Base-by-base conservation (phyloP, 2,329 filamentous ascomycete species). In the Nigrospora osmanthi region DNA sequence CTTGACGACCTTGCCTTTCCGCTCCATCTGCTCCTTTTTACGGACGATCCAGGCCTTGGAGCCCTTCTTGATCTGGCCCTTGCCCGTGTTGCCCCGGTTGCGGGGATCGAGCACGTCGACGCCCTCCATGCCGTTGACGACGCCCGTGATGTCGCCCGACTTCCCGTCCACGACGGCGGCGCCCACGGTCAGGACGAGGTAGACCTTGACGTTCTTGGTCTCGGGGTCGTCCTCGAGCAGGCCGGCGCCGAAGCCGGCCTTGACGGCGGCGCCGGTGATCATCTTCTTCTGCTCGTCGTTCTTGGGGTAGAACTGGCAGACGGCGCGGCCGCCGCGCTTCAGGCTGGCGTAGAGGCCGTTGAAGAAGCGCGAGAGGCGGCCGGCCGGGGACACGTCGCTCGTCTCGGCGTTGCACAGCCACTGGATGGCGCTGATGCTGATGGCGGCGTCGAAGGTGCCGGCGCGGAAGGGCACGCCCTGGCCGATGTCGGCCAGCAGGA, bases 261-360 rank as follows among this genome's bases (percentile, higher is more conserved):
- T 89, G 49, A 97, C 85, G 0, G 93, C 93, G 0, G 93, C 93
- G 47, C 80, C 77, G 42, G 84, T 88, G 54, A 98, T 95, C 90
- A 98, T 95, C 58, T 78, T 81, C 59, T 90, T 80, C 69, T 98
- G 93, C 50, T 80, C 75, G 54, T 94, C 86, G 63, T 98, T 97
- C 69, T 95, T 95, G 3, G 93, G 93, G 63, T 98, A 98, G 65
- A 98, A 98, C 60, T 98, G 93, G 62, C 90, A 95, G 13, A 97
- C 91, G 0, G 93, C 93, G 34, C 89, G 78, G 1, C 89, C 93
- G 6, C 93, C 93, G 16, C 93, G 75, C 51, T 83, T 81, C 50
- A 98, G 68, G 48, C 82, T 83, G 0, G 89, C 86, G 66, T 97
- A 98, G 2, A 98, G 68, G 0, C 89, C 89, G 57, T 94, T 89